phyloP scores from a whole-genome alignment of 306 rosid genomes.

The Gillenia trifoliata region DNA sequence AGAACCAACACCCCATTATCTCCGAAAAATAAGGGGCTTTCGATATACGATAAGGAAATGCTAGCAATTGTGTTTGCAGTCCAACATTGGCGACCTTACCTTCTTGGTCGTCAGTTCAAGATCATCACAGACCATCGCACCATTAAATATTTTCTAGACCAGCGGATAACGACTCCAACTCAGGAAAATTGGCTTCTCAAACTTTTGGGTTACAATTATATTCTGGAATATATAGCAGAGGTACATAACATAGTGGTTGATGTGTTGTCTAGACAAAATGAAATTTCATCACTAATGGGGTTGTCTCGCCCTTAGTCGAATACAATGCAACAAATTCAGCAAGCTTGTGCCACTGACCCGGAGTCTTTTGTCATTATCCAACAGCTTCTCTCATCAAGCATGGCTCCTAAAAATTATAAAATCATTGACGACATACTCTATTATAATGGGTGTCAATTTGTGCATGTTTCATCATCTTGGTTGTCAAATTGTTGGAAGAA shows the following conservation, averaged over 20 bases:
- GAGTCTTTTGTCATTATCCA: background rate
- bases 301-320: background rate
- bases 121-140: background rate
- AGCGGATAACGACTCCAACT: background rate
- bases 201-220: background rate
- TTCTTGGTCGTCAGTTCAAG: background rate
- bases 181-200: background rate
- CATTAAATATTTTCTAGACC: background rate
- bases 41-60: background rate
- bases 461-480: fast-evolving
- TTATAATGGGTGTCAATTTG: background rate
- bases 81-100: background rate
- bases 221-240: background rate
- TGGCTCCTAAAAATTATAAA: no score
- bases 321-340: background rate
- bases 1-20: background rate
- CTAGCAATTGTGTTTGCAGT: background rate
- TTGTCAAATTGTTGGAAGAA: background rate
- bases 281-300: background rate
- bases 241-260: fast-evolving
- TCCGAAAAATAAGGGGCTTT: fast-evolving
- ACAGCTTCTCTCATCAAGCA: background rate
- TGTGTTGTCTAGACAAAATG: background rate
- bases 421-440: background rate
- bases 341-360: fast-evolving